phyloP scores from a whole-genome alignment of 495 filamentous ascomycete genomes.

The Talaromyces stipitatus region DNA sequence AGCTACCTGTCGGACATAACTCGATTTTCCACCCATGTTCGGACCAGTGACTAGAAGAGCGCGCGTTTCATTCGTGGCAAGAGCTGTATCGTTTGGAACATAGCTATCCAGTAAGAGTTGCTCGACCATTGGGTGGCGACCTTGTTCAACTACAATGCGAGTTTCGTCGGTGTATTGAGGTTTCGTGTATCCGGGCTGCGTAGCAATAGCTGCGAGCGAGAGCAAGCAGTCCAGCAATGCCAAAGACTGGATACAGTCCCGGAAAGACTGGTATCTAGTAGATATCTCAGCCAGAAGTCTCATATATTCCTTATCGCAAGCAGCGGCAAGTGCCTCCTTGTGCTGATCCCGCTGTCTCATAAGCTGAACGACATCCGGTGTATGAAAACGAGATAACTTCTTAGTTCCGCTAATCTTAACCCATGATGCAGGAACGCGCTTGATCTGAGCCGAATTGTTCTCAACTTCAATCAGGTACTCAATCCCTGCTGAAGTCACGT shows the following conservation, averaged over 20 bases:
- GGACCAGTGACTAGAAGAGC: slow-evolving; percentile 90
- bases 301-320: slow-evolving; percentile 80
- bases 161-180: slow-evolving; percentile 67
- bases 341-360: slow-evolving; percentile 89
- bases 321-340: slow-evolving; percentile 84
- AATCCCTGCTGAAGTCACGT: slow-evolving; percentile 77
- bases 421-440: slow-evolving; percentile 88
- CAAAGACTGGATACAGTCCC: slow-evolving; percentile 80
- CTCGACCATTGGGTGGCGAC: slow-evolving; percentile 95
- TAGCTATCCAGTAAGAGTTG: slow-evolving; percentile 79
- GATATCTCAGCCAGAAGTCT: slow-evolving; percentile 64
- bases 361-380: slow-evolving; percentile 75
- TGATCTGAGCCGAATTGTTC: slow-evolving; percentile 61
- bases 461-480: slow-evolving; percentile 92
- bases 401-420: slow-evolving; percentile 91
- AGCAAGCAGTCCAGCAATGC: slow-evolving; percentile 85
- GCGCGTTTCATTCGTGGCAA: slow-evolving; percentile 54
- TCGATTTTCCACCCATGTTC: slow-evolving; percentile 98
- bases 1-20: slow-evolving; percentile 86
- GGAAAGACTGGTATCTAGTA: slow-evolving; percentile 75
- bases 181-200: slow-evolving; percentile 83
- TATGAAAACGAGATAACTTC: slow-evolving; percentile 87
- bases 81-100: slow-evolving; percentile 81
- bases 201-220: slow-evolving; percentile 75
- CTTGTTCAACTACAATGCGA: slow-evolving; percentile 63